These are phyloP conservation scores for Ogataea trehaloabstinens DNA, from an alignment of 805 yeast species.

Conservation along the genomic window DNA sequence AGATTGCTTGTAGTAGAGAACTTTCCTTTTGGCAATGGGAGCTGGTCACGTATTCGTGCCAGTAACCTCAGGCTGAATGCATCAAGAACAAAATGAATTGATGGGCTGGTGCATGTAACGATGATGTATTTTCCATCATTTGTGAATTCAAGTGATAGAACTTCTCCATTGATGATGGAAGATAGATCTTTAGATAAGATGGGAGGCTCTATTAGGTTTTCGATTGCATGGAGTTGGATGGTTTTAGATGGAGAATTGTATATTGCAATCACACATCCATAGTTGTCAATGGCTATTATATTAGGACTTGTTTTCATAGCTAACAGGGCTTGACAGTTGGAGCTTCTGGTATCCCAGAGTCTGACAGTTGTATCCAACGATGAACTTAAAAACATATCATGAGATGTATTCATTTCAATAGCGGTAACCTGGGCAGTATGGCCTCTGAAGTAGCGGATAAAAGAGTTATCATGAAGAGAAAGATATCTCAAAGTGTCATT, in stretches of 20 bases:
- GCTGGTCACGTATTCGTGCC: conserved; percentile 44
- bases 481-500: conserved; percentile 76
- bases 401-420: conserved; percentile 69
- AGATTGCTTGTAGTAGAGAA: conserved; percentile 54
- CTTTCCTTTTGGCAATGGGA: conserved; percentile 32
- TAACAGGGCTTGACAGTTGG: conserved; percentile 61
- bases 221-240: conserved; percentile 60
- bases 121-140: conserved; percentile 43
- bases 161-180: neutral
- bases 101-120: conserved; percentile 28
- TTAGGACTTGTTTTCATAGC: conserved; percentile 41
- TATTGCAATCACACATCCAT: conserved; percentile 77
- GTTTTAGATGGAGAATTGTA: conserved; percentile 44
- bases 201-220: conserved; percentile 56
- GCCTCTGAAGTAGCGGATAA: conserved; percentile 82
- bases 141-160: conserved; percentile 37
- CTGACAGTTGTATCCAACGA: conserved; percentile 78
- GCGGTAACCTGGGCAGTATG: conserved; percentile 76
- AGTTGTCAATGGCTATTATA: conserved; percentile 73
- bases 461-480: conserved; percentile 73
- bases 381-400: conserved; percentile 62
- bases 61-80: conserved; percentile 17
- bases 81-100: conserved; percentile 23
- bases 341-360: conserved; percentile 79
- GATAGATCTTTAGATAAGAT: conserved; percentile 46